Evolutionary conservation across 345 rosid genomes (phyloP).

Genomic region (Geranium brycei): DNA sequence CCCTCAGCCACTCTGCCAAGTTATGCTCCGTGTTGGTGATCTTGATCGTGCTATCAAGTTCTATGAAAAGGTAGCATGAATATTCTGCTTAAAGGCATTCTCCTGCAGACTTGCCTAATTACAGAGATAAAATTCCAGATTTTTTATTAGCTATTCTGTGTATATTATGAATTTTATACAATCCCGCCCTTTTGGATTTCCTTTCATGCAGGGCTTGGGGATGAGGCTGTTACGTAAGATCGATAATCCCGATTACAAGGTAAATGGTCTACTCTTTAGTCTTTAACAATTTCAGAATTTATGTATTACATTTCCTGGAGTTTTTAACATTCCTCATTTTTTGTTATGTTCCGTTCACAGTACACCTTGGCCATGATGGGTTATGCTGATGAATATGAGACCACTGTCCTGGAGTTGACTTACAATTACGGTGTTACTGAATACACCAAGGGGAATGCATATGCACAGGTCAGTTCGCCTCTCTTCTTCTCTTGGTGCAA

Average conservation of each 20-base stretch:
- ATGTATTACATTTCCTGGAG: not conserved
- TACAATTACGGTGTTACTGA: conserved; percentile 77
- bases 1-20: conserved; percentile 90
- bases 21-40: conserved; percentile 93
- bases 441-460: conserved; percentile 86
- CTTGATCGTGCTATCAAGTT: conserved; percentile 69
- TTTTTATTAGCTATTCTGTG: too few species aligned
- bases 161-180: too few species aligned
- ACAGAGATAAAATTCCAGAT: too few species aligned
- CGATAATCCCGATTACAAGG: conserved; percentile 78
- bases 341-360: conserved; percentile 21
- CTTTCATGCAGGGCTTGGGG: conserved; percentile 55
- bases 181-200: not conserved
- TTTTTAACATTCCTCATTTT: not conserved
- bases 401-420: conserved; percentile 73
- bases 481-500: not conserved
- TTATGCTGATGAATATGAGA: conserved; percentile 69
- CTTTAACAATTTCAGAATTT: not conserved
- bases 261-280: conserved; percentile 9
- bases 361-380: conserved; percentile 82
- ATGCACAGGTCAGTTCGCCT: conserved; percentile 52
- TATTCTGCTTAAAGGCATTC: not conserved
- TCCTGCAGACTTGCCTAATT: not conserved
- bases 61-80: conserved; percentile 63
- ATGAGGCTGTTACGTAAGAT: conserved; percentile 61